A percentile compares a stretch with the other conserved stretches of the same genome.
These are phyloP conservation scores for Uronychia binucleata DNA, from an alignment of 73 alveolate species.

Conservation along the genomic window DNA sequence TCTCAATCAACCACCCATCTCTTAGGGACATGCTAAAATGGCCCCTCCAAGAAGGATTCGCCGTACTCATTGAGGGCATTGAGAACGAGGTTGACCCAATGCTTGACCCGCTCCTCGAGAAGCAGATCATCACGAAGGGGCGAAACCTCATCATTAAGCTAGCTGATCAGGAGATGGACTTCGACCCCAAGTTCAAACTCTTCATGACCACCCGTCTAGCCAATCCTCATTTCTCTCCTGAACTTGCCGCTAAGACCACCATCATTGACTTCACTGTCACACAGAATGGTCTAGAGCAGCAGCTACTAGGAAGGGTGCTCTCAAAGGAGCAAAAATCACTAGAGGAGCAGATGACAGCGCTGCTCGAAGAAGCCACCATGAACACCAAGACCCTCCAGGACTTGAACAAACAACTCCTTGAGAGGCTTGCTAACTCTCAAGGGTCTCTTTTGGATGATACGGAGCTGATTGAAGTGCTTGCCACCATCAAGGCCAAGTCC, in stretches of 20 bases:
- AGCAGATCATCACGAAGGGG: conserved; percentile 96
- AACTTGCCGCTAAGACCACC: conserved; percentile 99
- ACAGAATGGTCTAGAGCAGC: conserved; percentile 96
- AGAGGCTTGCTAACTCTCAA: conserved; percentile 95
- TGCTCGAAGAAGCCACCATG: conserved; percentile 96
- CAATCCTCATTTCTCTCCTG: conserved; percentile 99
- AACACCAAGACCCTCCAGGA: conserved; percentile 96
- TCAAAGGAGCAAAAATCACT: conserved; percentile 97
- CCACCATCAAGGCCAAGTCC: conserved; percentile 98
- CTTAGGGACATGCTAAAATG: conserved; percentile 89
- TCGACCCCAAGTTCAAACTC: conserved; percentile 89
- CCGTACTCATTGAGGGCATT: conserved; percentile 98
- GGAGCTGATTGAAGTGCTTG: conserved; percentile 98
- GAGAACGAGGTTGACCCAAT: conserved; percentile 99
- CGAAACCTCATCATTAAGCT: conserved; percentile 91
- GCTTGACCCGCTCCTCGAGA: conserved; percentile 99
- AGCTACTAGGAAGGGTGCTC: conserved; percentile 95
- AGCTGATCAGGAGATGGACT: conserved; percentile 98
- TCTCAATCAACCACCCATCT: conserved; percentile 84
- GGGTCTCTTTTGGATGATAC: conserved; percentile 99
- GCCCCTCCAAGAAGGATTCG: conserved; percentile 88
- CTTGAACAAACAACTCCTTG: conserved; percentile 95
- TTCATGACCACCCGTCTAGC: conserved; percentile 97
- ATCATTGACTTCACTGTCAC: conserved; percentile 99
- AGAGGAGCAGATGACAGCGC: conserved; percentile 97